Evolutionary conservation across 2,329 filamentous ascomycete genomes (phyloP).

Genomic region (Calonectria pseudoreteaudii): DNA sequence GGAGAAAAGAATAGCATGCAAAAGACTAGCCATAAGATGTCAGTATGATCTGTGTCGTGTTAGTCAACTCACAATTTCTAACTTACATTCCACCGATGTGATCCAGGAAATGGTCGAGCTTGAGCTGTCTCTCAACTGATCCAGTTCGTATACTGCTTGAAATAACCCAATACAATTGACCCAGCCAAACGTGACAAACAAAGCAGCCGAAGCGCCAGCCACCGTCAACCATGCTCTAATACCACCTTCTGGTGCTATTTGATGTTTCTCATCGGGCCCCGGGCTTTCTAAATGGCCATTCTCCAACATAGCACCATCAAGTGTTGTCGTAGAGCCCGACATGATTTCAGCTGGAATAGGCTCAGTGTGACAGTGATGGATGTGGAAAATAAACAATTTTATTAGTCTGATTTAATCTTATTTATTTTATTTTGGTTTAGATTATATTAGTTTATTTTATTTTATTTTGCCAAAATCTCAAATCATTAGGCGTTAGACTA

Average conservation of each 20-base stretch:
- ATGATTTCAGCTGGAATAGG: background rate
- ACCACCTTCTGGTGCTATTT: constrained; percentile 23
- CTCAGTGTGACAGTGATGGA: background rate
- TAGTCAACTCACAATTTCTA: background rate
- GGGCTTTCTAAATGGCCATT: background rate
- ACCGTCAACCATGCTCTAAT: constrained; percentile 31
- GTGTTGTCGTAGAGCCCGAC: constrained; percentile 14
- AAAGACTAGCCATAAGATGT: constrained; percentile 29
- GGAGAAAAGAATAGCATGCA: constrained; percentile 48
- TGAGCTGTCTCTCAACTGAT: constrained; percentile 55
- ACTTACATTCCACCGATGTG: constrained; percentile 54
- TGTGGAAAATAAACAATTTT: background rate
- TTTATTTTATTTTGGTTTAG: too few species aligned
- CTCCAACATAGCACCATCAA: constrained; percentile 28
- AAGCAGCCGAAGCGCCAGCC: constrained; percentile 29
- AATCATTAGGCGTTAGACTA: background rate
- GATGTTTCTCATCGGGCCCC: background rate
- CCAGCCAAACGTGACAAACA: constrained; percentile 43
- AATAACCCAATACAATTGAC: constrained; percentile 56
- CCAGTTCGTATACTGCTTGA: constrained; percentile 61
- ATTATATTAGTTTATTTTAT: too few species aligned
- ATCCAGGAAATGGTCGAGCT: constrained; percentile 64
- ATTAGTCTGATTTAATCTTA: background rate
- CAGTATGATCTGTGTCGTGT: background rate
- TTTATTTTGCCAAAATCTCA: background rate